Evolutionary conservation across 2,329 filamentous ascomycete species (phyloP), one percentile per base, ranked within the genome.

Genomic region (Sordariomycetes sp.): DNA sequence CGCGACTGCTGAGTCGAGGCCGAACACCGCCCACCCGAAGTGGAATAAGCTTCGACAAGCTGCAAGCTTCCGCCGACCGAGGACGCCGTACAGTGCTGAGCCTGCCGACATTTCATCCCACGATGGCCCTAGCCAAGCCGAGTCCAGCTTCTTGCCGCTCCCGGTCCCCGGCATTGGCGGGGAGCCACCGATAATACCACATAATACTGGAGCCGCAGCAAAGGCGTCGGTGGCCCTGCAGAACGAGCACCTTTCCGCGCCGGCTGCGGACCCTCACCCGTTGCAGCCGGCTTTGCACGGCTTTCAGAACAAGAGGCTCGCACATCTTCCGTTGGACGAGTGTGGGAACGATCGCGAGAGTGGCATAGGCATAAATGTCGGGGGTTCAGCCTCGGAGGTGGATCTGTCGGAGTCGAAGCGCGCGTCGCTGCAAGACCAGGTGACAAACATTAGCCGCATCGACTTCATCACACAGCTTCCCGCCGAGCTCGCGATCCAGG

Each of bases 221-320:
- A 81, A 83, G 58, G 79, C 82, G 8, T 77, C 81, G 0, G 81
- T 78, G 3, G 81, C 80, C 12, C 73, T 80, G 58, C 79, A 84
- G 62, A 82, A 82, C 62, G 77, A 81, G 56, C 74, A 70, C 52
- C 62, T 74, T 6, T 15, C 48, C 32, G 10, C 54, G 45, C 36
- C 56, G 10, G 35, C 20, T 59, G 62, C 35, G 59, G 52, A 20
- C 34, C 25, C 34, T 15, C 51, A 20, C 56, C 25, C 32, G 32
- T 53, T 12, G 50, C 53, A 53, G 22, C 64, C 34, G 61, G 64
- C 52, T 61, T 1, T 58, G 63, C 60, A 71, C 67, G 53, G 69
- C 5, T 57, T 69, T 1, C 67, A 74, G 34, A 73, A 72, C 48
- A 70, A 72, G 54, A 74, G 75, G 68, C 65, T 80, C 8, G 65